phyloP scores from a whole-genome alignment of 192 early-diverging fungal species.

The Backusella mclennaniae region DNA sequence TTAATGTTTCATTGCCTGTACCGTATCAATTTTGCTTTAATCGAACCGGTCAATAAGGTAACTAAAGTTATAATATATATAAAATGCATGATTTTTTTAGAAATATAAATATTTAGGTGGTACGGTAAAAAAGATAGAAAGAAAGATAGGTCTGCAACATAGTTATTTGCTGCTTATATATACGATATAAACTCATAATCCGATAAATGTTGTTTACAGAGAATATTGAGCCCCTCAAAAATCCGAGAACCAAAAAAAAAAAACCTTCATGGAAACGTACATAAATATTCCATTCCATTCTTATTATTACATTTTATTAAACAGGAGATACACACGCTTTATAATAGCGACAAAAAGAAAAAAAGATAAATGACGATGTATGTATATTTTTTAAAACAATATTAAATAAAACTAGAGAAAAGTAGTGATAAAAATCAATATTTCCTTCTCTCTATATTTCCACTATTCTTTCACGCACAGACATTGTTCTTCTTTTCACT shows the following conservation, averaged over 20 bases:
- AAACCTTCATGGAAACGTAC: not conserved
- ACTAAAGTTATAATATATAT: not conserved
- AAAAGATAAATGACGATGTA: not conserved
- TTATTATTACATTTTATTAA: constrained; percentile 3
- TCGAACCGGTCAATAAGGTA: not conserved
- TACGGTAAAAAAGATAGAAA: not conserved
- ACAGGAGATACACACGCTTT: not conserved
- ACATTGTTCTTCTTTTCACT: not conserved
- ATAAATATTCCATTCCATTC: not conserved
- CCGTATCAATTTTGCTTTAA: not conserved
- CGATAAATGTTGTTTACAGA: not conserved
- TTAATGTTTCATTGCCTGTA: not conserved
- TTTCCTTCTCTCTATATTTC: not conserved
- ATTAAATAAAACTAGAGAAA: not conserved
- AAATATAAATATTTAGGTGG: not conserved
- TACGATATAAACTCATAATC: not conserved
- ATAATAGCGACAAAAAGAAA: not conserved
- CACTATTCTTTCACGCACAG: not conserved
- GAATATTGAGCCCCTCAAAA: not conserved
- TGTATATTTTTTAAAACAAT: not conserved
- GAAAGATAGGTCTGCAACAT: not conserved
- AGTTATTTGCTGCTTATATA: not conserved
- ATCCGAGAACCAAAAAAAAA: not conserved
- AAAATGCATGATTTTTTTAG: not conserved
- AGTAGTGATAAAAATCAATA: not conserved